These are phyloP conservation scores for Volvariella volvacea DNA, from an alignment of 1,284 basidiomycete species.

Conservation along the genomic window DNA sequence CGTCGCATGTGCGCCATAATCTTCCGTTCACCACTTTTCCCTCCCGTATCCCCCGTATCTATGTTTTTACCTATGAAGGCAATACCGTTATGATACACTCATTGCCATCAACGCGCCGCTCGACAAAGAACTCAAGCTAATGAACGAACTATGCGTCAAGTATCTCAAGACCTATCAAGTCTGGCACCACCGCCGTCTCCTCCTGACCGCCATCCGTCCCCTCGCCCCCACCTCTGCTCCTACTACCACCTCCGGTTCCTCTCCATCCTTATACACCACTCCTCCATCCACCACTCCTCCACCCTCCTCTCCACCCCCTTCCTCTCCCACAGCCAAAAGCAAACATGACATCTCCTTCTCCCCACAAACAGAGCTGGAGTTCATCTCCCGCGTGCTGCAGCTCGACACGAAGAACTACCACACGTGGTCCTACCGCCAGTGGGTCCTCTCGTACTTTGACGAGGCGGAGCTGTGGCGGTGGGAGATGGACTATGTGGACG, in stretches of 20 bases:
- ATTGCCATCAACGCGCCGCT: constrained; percentile 62
- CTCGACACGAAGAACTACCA: constrained; percentile 92
- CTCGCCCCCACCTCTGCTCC: neutral
- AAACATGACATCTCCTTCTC: too few relatives aligned
- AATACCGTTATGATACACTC: constrained; percentile 86
- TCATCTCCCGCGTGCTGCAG: constrained; percentile 66
- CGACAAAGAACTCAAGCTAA: constrained; percentile 68
- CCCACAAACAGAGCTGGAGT: constrained; percentile 65
- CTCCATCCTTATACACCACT: too few relatives aligned
- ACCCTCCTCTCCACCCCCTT: too few relatives aligned
- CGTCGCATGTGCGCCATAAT: too few relatives aligned
- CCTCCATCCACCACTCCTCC: too few relatives aligned
- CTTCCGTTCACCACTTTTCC: neutral
- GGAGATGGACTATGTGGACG: constrained; percentile 76
- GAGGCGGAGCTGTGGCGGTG: constrained; percentile 66
- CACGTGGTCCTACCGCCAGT: constrained; percentile 93
- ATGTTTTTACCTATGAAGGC: constrained; percentile 49
- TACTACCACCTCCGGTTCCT: neutral
- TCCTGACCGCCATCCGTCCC: constrained; percentile 40
- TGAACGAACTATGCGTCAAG: constrained; percentile 78
- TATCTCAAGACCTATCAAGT: constrained; percentile 94
- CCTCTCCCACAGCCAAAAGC: too few relatives aligned
- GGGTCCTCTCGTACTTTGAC: constrained; percentile 80
- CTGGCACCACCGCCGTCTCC: constrained; percentile 91
- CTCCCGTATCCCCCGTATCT: too few relatives aligned